A percentile compares a stretch with the other conserved stretches of the same genome.
phyloP scores from a whole-genome alignment of 169 alveolate genomes.

The Cryptosporidium meleagridis region DNA sequence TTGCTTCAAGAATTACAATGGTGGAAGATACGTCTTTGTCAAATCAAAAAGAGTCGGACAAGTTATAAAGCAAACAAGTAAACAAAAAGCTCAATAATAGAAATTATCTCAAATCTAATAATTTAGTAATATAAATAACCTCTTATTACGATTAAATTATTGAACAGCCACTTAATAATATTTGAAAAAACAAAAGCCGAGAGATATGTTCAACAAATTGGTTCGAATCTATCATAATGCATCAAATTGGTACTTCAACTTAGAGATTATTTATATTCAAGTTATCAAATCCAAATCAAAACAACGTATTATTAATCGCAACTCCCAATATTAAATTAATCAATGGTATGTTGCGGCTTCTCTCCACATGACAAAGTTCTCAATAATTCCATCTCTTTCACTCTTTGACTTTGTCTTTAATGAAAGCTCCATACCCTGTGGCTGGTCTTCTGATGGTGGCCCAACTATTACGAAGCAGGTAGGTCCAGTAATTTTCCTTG shows the following conservation, averaged over 20 bases:
- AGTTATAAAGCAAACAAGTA: not conserved
- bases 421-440: conserved; percentile 90
- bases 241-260: not conserved
- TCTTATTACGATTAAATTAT: not conserved
- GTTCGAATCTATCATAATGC: not conserved
- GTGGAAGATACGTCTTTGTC: not conserved
- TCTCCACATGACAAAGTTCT: conserved; percentile 90
- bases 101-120: not conserved
- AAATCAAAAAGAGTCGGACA: not conserved
- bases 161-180: not conserved
- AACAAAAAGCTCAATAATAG: not conserved
- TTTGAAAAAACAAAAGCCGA: not conserved
- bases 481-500: conserved; percentile 86
- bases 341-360: conserved; percentile 92
- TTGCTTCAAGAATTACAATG: conserved; percentile 1
- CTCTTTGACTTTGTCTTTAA: conserved; percentile 86
- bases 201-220: not conserved
- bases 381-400: conserved; percentile 90
- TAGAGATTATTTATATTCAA: not conserved
- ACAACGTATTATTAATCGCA: no score
- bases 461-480: conserved; percentile 86
- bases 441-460: conserved; percentile 91
- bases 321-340: not conserved
- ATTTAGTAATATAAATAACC: not conserved
- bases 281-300: not conserved